Base-by-base conservation (phyloP, 441 rosid genomes). In the Populus hybrid region DNA sequence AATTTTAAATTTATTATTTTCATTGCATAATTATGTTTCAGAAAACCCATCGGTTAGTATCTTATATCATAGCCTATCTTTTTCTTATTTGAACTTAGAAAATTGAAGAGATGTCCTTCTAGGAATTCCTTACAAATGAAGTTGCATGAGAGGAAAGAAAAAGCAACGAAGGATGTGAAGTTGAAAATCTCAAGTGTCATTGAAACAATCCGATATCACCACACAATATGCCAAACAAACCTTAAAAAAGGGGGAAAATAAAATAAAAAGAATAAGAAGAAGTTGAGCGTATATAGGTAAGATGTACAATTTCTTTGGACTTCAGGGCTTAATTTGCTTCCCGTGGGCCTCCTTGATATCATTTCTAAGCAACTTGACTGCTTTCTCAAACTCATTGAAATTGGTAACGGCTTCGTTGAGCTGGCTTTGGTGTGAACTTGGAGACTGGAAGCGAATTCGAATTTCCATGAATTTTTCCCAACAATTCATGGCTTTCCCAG, bases 391-490 rank as follows among this genome's bases (percentile, higher is more conserved):
- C 70, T 85, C 83, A 1, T 33, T 28, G 78, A 84, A 83, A 26
- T 21, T 12, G 9, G 79, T 70, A 23, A 84, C 76, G 50, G 68
- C 21, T 76, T 74, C 64, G 12, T 75, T 50, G 75, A 66, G 66
- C 12, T 79, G 85, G 45, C 28, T 50, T 56, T 87, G 87, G 59
- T 77, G 76, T 40, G 75, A 74, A 78, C 63, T 31, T 18, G 88
- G 85, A 79, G 71, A 81, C 12, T 65, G 75, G 64, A 87, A 76
- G 21, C 50, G 50, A 6, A 0, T 21, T 40, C 80, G 82, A 14
- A 87, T 77, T 36, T 84, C 82, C 18, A 20, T 83, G 56, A 88
- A 91, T 45, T 72, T 80, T 65, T 80, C 68, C 87, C 89, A 91
- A 16, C 50, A 42, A 53, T 73, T 66, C 7, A 26, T 14, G 9